A percentile compares a stretch with the other conserved stretches of the same genome.
Conservation (phyloP, 495 filamentous ascomycete species). For the Amniculicola lignicola region DNA sequence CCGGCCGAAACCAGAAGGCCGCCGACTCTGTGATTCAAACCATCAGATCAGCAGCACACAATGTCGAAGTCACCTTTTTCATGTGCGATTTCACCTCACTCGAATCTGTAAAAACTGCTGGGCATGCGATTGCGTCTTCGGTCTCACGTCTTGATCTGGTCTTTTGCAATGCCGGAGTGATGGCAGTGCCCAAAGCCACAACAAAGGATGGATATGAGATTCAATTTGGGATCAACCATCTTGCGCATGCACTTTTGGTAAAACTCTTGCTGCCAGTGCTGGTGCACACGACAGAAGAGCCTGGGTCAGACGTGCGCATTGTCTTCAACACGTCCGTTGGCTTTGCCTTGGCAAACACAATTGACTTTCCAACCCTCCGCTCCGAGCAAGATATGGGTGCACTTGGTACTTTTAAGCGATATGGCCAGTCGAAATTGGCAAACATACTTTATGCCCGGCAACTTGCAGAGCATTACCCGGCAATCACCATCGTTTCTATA, state of each 20-base stretch:
- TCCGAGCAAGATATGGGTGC: conserved; percentile 14
- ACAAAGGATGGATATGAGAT: conserved; percentile 31
- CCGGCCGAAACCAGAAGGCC: not conserved
- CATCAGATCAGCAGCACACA: not conserved
- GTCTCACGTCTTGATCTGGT: no score
- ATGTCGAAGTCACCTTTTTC: conserved; percentile 3
- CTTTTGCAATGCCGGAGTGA: conserved; percentile 32
- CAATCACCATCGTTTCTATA: conserved; percentile 43
- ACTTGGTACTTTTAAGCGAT: conserved; percentile 48
- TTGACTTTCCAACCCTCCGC: conserved; percentile 12
- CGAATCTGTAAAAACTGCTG: no score
- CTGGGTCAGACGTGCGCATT: conserved; percentile 36
- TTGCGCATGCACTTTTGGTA: no score
- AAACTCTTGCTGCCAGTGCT: conserved; percentile 31
- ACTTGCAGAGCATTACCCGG: conserved; percentile 37
- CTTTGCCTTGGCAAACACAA: conserved; percentile 19
- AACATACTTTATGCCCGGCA: conserved; percentile 32
- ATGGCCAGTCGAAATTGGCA: conserved; percentile 32
- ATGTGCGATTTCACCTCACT: conserved; percentile 7
- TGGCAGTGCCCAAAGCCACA: conserved; percentile 17
- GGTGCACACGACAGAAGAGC: conserved; percentile 20
- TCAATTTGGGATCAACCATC: conserved; percentile 35
- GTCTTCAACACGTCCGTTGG: conserved; percentile 26
- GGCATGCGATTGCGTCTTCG: no score
- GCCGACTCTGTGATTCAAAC: not conserved